These are phyloP conservation scores for barrel medic (Medicago truncatula) DNA, from an alignment of 306 rosid species.

Conservation along the genomic window MtrunA17r5.0-ANR NC_053045.1:3895001-3895500, in stretches of 20 bases:
- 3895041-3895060: not conserved
- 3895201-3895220: constrained; percentile 4
- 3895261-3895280: constrained; percentile 39
- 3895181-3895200: constrained; percentile 19
- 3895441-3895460: constrained; percentile 21
- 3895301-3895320: constrained; percentile 55
- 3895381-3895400: constrained; percentile 94
- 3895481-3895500: constrained; percentile 3
- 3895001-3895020: not conserved
- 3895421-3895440: not conserved
- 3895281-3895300: constrained; percentile 36
- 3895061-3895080: not conserved
- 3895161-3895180: constrained; percentile 43
- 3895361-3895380: constrained; percentile 58
- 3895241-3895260: constrained; percentile 25
- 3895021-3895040: not conserved
- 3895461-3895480: constrained; percentile 13
- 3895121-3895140: not conserved
- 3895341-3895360: constrained; percentile 39
- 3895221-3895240: not conserved
- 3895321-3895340: constrained; percentile 51
- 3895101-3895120: not conserved
- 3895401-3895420: constrained; percentile 70
- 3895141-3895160: constrained; percentile 33
- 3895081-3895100: not conserved